Percentiles rank a stretch among this genome's conserved stretches.
Evolutionary conservation across 257 asterid genomes (phyloP).

Genomic region (Prunella vulgaris): DNA sequence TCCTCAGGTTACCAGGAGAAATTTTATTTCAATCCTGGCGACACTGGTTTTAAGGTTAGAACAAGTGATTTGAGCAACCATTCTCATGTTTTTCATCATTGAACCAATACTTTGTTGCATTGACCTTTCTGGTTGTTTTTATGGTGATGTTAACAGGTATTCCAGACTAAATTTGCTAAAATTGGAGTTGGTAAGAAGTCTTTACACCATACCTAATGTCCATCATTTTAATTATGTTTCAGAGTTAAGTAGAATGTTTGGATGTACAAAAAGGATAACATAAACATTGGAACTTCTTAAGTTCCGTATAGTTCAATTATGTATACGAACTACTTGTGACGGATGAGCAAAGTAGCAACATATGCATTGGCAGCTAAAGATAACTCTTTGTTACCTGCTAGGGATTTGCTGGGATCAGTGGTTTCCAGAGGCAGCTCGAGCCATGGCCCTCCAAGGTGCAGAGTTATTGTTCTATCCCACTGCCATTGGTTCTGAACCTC

Average conservation of each 20-base stretch:
- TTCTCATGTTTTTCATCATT: constrained; percentile 10
- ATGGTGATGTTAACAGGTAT: constrained; percentile 51
- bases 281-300: background rate
- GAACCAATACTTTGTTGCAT: background rate
- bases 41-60: constrained; percentile 93
- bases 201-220: background rate
- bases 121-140: constrained; percentile 19
- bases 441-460: constrained; percentile 97
- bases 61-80: background rate
- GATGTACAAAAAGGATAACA: constrained; percentile 1
- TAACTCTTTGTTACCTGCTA: constrained; percentile 24
- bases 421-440: constrained; percentile 99
- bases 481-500: constrained; percentile 99
- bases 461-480: constrained; percentile 93
- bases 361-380: background rate
- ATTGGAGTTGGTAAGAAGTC: constrained; percentile 82
- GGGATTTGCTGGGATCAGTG: constrained; percentile 99
- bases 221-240: background rate
- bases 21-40: constrained; percentile 95
- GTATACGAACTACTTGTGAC: background rate
- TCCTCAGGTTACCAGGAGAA: constrained; percentile 95
- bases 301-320: background rate
- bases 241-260: constrained; percentile 3
- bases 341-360: background rate
- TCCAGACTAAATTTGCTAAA: constrained; percentile 84